Evolutionary conservation across 805 yeast species (phyloP), one percentile per base, ranked within the genome.

Genomic region (Wickerhamomyces bisporus): DNA sequence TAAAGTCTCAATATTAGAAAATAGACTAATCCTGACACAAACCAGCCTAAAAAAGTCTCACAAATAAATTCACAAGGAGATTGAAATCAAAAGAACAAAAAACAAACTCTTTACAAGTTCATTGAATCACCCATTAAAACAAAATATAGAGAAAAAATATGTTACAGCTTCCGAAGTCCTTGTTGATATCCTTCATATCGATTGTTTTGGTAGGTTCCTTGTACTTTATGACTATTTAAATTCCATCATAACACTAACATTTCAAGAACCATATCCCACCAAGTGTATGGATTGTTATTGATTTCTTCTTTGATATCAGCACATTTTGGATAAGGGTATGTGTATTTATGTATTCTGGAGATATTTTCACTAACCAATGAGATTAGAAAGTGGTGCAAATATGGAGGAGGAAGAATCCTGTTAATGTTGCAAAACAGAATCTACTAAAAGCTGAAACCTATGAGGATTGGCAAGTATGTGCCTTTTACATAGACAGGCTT

Each of bases 391-490:
- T 36, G 3, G 24, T 52, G 0, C 46, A 44, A 16, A 16, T 55
- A 11, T 53, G 53, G 55, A 39, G 49, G 13, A 27, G 65, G 21
- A 63, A 69, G 45, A 70, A 66, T 47, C 71, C 75, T 11, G 51
- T 71, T 14, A 63, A 70, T 40, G 72, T 70, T 34, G 72, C 71
- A 11, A 65, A 73, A 33, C 70, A 70, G 44, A 66, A 68, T 42
- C 55, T 79, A 27, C 71, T 71, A 15, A 62, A 61, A 16, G 81
- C 82, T 15, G 64, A 68, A 30, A 70, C 73, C 15, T 85, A 77
- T 56, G 75, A 71, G 28, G 91, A 85, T 40, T 91, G 95, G 91
- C 79, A 72, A 44, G 62, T 59, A 16, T 69, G 62, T 16, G 79
- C 81, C 0, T 55, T 60, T 6, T 58, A 65, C 33, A 65, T 77